phyloP scores from a whole-genome alignment of 176 grass and related monocot genomes.

The Avena insularis region DNA sequence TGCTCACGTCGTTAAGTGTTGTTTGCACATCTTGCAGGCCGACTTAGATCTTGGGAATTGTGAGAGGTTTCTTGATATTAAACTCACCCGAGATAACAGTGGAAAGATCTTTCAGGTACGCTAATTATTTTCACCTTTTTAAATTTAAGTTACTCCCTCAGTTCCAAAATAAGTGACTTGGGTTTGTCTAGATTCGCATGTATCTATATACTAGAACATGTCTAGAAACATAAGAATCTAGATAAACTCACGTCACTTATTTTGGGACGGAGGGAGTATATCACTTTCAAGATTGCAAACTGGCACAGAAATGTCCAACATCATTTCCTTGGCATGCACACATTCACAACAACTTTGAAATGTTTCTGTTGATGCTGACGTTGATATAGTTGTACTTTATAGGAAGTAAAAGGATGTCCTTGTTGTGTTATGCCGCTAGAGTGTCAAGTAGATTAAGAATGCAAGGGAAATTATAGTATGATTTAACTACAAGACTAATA shows the following conservation, averaged over 20 bases:
- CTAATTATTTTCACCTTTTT: background rate
- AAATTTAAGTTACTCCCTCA: background rate
- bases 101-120: conserved; percentile 72
- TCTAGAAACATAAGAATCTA: no score
- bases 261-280: background rate
- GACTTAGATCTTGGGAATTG: conserved; percentile 78
- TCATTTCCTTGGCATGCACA: background rate
- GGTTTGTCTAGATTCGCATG: no score
- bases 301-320: background rate
- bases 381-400: conserved; percentile 31
- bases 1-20: conserved; percentile 3
- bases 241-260: no score
- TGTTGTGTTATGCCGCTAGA: conserved; percentile 24
- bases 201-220: no score
- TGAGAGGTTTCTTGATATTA: conserved; percentile 70
- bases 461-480: background rate
- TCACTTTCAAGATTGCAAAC: background rate
- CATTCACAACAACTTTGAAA: conserved; percentile 21
- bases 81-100: conserved; percentile 65
- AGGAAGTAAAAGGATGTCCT: conserved; percentile 15
- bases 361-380: background rate
- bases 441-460: conserved; percentile 24
- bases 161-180: no score
- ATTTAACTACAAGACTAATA: conserved; percentile 20
- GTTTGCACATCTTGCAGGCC: conserved; percentile 49